Conservation (phyloP, 139 green algal genomes). For the Desmodesmus armatus region DNA sequence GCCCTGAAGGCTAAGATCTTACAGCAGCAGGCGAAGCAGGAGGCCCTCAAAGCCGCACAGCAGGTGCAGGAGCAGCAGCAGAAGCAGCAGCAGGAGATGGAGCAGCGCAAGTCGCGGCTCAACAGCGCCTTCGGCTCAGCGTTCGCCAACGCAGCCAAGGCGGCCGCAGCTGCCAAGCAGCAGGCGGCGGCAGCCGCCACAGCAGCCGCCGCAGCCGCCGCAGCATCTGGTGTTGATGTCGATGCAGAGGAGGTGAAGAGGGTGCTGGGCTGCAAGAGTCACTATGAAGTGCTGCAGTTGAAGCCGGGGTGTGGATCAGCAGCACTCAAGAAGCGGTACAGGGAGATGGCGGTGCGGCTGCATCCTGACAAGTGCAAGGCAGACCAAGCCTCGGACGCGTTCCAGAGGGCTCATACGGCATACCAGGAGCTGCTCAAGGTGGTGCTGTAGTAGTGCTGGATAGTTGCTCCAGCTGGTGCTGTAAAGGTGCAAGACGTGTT, state of each 20-base stretch:
- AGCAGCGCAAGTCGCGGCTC: conserved; percentile 23
- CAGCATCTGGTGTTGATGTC: neutral
- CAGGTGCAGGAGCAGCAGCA: neutral
- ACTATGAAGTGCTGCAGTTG: conserved; percentile 47
- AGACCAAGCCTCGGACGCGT: conserved; percentile 51
- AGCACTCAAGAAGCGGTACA: conserved; percentile 58
- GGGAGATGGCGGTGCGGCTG: conserved; percentile 54
- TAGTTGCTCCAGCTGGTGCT: neutral
- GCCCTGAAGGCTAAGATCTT: conserved; percentile 21
- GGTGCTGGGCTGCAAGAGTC: conserved; percentile 22
- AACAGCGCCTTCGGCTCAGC: conserved; percentile 40
- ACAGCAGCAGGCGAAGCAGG: conserved; percentile 7
- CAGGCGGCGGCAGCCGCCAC: neutral
- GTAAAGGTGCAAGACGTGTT: neutral
- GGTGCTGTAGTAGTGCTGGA: neutral
- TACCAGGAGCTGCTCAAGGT: conserved; percentile 47
- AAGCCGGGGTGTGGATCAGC: conserved; percentile 18
- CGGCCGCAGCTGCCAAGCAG: neutral
- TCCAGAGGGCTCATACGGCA: conserved; percentile 54
- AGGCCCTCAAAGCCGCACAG: conserved; percentile 1
- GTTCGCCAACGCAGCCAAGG: conserved; percentile 32
- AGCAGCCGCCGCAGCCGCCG: neutral
- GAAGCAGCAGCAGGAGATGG: conserved; percentile 23
- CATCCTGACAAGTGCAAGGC: conserved; percentile 68
- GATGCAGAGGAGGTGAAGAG: conserved; percentile 23